phyloP scores from a whole-genome alignment of 306 rosid genomes.

The Morella rubra region DNA sequence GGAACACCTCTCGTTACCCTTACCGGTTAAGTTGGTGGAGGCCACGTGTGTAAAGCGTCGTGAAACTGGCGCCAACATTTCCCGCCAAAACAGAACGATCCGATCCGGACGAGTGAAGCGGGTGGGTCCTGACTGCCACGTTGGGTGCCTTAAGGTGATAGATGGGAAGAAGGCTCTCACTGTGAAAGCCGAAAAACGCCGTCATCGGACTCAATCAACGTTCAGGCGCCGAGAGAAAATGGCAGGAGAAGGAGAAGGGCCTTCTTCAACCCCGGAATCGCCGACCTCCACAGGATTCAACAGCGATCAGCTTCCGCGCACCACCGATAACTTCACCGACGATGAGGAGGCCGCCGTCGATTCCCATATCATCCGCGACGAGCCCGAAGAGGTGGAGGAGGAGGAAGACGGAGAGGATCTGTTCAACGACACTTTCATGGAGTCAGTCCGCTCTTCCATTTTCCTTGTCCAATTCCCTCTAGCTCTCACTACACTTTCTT shows the following conservation, averaged over 20 bases:
- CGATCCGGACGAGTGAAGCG: background rate
- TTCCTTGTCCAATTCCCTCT: background rate
- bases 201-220: too few relatives aligned
- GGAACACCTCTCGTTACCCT: background rate
- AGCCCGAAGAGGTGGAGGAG: constrained; percentile 59
- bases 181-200: background rate
- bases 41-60: background rate
- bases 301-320: constrained; percentile 87
- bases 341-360: constrained; percentile 88
- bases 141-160: background rate
- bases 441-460: constrained; percentile 40
- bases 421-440: constrained; percentile 76
- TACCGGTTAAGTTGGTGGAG: background rate
- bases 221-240: constrained; percentile 12
- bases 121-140: background rate
- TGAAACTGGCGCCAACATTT: constrained; percentile 51
- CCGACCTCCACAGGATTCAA: constrained; percentile 81
- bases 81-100: constrained; percentile 49
- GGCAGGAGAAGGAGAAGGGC: constrained; percentile 46
- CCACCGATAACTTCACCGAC: constrained; percentile 50
- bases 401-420: constrained; percentile 98
- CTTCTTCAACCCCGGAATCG: constrained; percentile 69
- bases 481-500: too few relatives aligned
- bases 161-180: background rate
- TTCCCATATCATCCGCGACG: constrained; percentile 64